These are phyloP conservation scores for Candida maltosa DNA, from an alignment of 805 yeast genomes.

Conservation along the genomic window DNA sequence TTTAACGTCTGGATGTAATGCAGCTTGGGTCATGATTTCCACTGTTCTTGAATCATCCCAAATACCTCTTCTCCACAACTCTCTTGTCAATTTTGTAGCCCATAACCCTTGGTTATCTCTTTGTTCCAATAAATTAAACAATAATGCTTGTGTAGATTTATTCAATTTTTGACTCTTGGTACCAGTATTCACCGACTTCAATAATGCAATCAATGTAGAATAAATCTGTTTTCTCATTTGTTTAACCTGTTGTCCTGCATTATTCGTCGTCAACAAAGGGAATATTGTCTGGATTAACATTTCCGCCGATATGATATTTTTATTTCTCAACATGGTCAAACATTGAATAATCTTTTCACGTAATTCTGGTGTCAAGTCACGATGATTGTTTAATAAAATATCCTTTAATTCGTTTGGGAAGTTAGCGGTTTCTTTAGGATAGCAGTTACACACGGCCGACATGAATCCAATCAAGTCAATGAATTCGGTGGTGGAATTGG, in stretches of 20 bases:
- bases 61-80: constrained; percentile 94
- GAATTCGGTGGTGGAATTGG: constrained; percentile 61
- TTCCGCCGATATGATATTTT: constrained; percentile 75
- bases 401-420: constrained; percentile 80
- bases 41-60: constrained; percentile 98
- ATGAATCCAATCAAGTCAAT: constrained; percentile 85
- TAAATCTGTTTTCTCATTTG: constrained; percentile 81
- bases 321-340: constrained; percentile 85
- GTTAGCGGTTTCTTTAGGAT: constrained; percentile 79
- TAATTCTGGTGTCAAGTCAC: constrained; percentile 76
- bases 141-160: constrained; percentile 84
- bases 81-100: constrained; percentile 95
- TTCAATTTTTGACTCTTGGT: constrained; percentile 87
- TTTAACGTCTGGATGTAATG: constrained; percentile 81
- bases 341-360: constrained; percentile 90
- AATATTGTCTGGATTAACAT: constrained; percentile 79
- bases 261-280: constrained; percentile 68
- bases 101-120: constrained; percentile 80
- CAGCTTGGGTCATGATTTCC: constrained; percentile 96
- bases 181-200: constrained; percentile 84
- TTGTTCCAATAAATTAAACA: constrained; percentile 82
- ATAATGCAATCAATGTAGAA: constrained; percentile 67
- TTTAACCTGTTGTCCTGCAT: constrained; percentile 68
- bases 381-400: constrained; percentile 71
- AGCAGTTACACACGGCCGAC: constrained; percentile 87